Conservation (phyloP, 495 filamentous ascomycete species). For the Penicillium samsonianum region DNA sequence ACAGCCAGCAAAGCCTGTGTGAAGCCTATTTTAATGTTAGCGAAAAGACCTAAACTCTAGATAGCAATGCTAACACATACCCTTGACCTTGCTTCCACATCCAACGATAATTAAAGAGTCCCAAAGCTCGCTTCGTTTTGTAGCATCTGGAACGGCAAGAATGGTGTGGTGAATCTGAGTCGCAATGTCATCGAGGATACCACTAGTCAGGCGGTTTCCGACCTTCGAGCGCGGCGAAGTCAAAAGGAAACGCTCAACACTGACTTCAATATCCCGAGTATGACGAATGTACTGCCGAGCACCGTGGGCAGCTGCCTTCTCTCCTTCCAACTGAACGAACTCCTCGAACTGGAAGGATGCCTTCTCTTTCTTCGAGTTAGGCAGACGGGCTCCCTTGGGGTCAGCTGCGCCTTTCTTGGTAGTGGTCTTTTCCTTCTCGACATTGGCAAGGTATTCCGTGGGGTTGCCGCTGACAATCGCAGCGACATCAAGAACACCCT, state of each 20-base stretch:
- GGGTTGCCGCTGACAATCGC: conserved; percentile 94
- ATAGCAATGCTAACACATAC: conserved; percentile 37
- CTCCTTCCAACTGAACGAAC: conserved; percentile 57
- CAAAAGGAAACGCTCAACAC: conserved; percentile 82
- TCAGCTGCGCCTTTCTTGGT: conserved; percentile 59
- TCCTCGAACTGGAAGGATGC: conserved; percentile 86
- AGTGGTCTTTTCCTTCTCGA: conserved; percentile 84
- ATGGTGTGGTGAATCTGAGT: conserved; percentile 81
- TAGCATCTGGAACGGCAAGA: conserved; percentile 72
- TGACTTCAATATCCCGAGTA: conserved; percentile 76
- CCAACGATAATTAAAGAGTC: conserved; percentile 86
- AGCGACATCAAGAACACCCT: conserved; percentile 91
- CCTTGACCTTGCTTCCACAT: conserved; percentile 80
- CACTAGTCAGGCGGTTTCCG: conserved; percentile 49
- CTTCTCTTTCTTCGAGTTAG: conserved; percentile 77
- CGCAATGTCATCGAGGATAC: conserved; percentile 76
- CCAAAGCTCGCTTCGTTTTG: conserved; percentile 83
- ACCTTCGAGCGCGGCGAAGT: conserved; percentile 47
- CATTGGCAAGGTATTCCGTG: conserved; percentile 84
- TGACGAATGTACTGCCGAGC: conserved; percentile 43
- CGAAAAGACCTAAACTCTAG: neutral
- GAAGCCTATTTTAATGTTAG: conserved; percentile 54
- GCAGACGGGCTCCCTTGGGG: conserved; percentile 62
- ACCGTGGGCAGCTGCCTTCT: conserved; percentile 27
- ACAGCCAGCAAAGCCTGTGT: conserved; percentile 82